Evolutionary conservation across 2,329 filamentous ascomycete species (phyloP), one percentile per base, ranked within the genome.

Genomic region (Paraphaeosphaeria minitans): DNA sequence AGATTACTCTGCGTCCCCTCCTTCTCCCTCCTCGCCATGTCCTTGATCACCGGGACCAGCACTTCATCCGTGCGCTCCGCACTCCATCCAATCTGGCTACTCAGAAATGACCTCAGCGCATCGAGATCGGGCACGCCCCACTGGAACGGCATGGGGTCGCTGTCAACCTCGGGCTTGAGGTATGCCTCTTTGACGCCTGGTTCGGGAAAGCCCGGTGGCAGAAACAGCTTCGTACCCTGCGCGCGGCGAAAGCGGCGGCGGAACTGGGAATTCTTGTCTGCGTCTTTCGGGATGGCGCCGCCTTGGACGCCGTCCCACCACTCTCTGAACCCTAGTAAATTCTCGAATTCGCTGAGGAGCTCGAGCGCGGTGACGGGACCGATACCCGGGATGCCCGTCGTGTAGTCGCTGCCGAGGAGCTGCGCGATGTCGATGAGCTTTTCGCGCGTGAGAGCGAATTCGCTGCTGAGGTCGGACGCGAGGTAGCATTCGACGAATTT

Each of bases 401-500:
- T 97, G 75, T 99, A 99, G 78, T 99, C 95, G 9, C 89, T 94
- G 0, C 95, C 95, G 0, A 99, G 84, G 0, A 99, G 83, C 71
- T 98, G 93, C 0, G 95, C 95, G 58, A 98, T 86, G 19, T 90
- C 85, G 61, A 99, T 97, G 53, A 99, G 87, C 70, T 94, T 92
- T 55, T 89, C 84, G n/a, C 94, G 87, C 3, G 91, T 89, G 0
- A 99, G 85, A 0, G 91, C 92, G 62, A 97, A 89, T 68, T 99
- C 96, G 67, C 90, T 90, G 69, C 96, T 92, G 0, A 99, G 82
- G 70, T 99, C 95, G 0, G 81, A 82, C 2, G 88, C 80, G 10
- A 99, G 84, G 73, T 98, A 99, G 78, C 95, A 98, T 79, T 99
- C 95, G 43, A 99, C 95, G 68, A 92, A 96, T 75, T 99, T 99